Evolutionary conservation across 2,329 filamentous ascomycete genomes (phyloP), one percentile per base, ranked within the genome.

Genomic region (Claviceps pusilla): DNA sequence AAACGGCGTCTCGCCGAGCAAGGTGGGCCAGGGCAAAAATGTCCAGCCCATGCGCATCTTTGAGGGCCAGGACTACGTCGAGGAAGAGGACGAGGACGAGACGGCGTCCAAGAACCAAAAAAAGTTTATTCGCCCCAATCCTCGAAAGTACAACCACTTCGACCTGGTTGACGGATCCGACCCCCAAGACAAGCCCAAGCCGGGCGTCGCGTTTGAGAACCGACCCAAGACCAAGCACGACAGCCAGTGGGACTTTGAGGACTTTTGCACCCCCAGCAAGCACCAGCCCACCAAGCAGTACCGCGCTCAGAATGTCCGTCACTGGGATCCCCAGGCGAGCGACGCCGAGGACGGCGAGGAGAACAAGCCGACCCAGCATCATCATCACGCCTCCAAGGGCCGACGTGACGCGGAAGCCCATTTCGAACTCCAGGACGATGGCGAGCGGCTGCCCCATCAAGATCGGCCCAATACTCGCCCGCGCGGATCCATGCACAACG

Each of bases 241-340:
- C 56, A 82, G 82, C 59, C 84, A 87, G 58, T 96, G 91, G 89
- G 82, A 82, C 50, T 97, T 97, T 68, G 81, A 88, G 57, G 89
- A 95, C 69, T 95, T 95, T 62, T 73, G 74, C 16, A 95, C 90
- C 0, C 91, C 91, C 0, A 78, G 84, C 59, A 95, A 95, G 75
- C 60, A 71, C 31, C 74, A 80, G 50, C 75, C 78, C 4, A 71
- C 76, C 48, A 86, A 84, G 67, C 67, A 78, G 28, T 65, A 75
- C 53, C 78, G 83, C 56, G 73, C 77, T 43, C 80, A 89, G 64
- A 83, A 93, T 57, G 77, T 83, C 57, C 84, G 87, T 54, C 85
- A 93, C 66, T 94, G 87, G 81, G 85, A 84, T 61, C 82, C 84
- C 50, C 84, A 89, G 49, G 48, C 47, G 14, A 53, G 42, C 57